phyloP scores from a whole-genome alignment of 352 stramenopile species.

The Phytophthora lateralis region DNA sequence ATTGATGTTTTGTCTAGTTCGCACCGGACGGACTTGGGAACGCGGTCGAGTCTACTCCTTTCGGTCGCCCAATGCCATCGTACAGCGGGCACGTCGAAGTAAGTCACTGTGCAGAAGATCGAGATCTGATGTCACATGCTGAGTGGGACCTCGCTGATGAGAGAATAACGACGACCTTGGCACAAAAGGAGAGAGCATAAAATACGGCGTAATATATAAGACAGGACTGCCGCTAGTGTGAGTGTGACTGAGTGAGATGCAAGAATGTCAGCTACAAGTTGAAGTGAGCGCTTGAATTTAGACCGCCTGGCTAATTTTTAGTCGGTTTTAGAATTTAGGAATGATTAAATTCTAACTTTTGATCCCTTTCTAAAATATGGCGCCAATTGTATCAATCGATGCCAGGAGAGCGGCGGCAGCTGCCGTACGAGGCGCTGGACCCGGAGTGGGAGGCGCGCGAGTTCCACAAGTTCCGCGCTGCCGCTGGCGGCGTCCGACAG shows the following conservation, averaged over 20 bases:
- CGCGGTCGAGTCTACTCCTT: constrained; percentile 56
- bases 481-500: constrained; percentile 18
- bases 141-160: background rate
- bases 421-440: constrained; percentile 68
- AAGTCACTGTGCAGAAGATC: constrained; percentile 27
- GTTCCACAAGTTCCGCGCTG: constrained; percentile 42
- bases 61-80: constrained; percentile 52
- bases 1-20: constrained; percentile 45
- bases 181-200: too few relatives aligned
- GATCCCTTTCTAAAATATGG: background rate
- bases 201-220: too few relatives aligned
- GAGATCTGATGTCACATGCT: constrained; percentile 14
- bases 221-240: too few relatives aligned
- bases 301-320: too few relatives aligned
- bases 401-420: constrained; percentile 24
- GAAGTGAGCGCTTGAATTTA: too few relatives aligned
- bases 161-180: background rate
- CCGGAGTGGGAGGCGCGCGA: constrained; percentile 59
- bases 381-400: constrained; percentile 1
- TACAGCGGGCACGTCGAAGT: constrained; percentile 44
- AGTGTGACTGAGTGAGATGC: too few relatives aligned
- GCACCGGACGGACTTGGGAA: constrained; percentile 38
- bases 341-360: too few relatives aligned
- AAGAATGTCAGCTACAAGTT: too few relatives aligned
- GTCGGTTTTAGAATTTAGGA: background rate